Conservation (phyloP, 2,329 filamentous ascomycete genomes). For the Sporothrix phasma region DNA sequence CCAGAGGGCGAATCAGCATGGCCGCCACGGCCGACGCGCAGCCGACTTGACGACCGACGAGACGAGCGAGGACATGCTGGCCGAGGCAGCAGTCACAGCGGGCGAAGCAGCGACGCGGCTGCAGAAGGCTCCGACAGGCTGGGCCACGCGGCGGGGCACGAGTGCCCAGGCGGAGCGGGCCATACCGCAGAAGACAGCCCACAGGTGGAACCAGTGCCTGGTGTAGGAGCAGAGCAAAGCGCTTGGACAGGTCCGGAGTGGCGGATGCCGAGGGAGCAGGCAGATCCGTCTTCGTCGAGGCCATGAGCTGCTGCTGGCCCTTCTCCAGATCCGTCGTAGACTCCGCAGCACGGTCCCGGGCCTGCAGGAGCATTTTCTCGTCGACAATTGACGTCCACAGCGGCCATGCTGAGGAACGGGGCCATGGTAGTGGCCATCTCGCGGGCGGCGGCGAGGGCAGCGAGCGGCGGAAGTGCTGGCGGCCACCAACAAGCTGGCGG, state of each 20-base stretch:
- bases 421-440: neutral
- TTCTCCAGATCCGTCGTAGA: constrained; percentile 12
- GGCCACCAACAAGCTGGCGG: constrained; percentile 16
- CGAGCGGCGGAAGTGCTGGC: constrained; percentile 14
- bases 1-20: constrained; percentile 12
- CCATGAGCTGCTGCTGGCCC: neutral
- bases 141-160: constrained; percentile 16
- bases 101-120: constrained; percentile 10
- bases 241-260: neutral
- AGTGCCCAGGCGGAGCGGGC: constrained; percentile 9
- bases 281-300: neutral
- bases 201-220: constrained; percentile 14
- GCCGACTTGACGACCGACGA: constrained; percentile 5
- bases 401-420: constrained; percentile 4
- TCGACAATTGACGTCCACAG: neutral
- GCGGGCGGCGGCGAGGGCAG: neutral
- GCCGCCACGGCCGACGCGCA: constrained; percentile 12
- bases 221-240: constrained; percentile 14
- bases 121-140: constrained; percentile 11
- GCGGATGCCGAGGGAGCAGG: neutral
- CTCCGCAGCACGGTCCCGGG: neutral
- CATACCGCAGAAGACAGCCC: constrained; percentile 4
- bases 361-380: constrained; percentile 10
- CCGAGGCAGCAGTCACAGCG: constrained; percentile 1
- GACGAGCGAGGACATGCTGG: constrained; percentile 7